Base-by-base conservation (phyloP, 73 alveolate species). In the Breviolum minutum region DNA sequence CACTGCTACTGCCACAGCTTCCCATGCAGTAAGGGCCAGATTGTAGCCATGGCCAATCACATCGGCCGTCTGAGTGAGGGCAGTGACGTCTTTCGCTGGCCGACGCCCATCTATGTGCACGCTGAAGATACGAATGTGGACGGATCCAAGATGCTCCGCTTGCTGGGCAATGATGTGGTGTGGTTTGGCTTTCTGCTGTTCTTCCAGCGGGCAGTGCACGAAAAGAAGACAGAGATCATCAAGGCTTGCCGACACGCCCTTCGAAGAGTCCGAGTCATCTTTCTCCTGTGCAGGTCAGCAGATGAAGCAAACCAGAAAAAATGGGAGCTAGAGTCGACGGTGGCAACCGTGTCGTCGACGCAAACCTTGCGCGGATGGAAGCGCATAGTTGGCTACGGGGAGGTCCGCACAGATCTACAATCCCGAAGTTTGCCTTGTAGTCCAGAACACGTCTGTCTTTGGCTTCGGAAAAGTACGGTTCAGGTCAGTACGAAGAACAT, bases 321-420 rank as follows among this genome's bases (percentile, higher is more conserved):
- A 80, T 80, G 88, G 88, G 10, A 20, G 27, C 2, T 80, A 26
- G 88, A 80, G 68, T 17, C 14, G n/a, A 1, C 24, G 68, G 26
- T n/a, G 20, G 24, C 9, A 9, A 30, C 14, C 1, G n/a, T 80
- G 14, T 62, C 88, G 10, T 0, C 22, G 26, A 30, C 68, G 2
- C 88, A 80, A 29, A 80, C 88, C 66, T 26, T 80, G 88, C 63
- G 88, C 7, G 88, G 88, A 9, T 80, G 63, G 66, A 80, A 80
- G 30, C 9, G 88, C 11, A 80, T 80, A 6, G 11, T 24, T n/a
- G 88, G 88, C 8, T 80, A 80, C 26, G 88, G n/a, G n/a, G 88
- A 27, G 30, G 9, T 80, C 66, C 63, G 88, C 14, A 26, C 13
- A 27, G 20, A 11, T 62, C 64, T 80, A 0, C 14, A 24, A 17